Base-by-base conservation (phyloP, 805 yeast species). In the Yarrowia porcina region DNA sequence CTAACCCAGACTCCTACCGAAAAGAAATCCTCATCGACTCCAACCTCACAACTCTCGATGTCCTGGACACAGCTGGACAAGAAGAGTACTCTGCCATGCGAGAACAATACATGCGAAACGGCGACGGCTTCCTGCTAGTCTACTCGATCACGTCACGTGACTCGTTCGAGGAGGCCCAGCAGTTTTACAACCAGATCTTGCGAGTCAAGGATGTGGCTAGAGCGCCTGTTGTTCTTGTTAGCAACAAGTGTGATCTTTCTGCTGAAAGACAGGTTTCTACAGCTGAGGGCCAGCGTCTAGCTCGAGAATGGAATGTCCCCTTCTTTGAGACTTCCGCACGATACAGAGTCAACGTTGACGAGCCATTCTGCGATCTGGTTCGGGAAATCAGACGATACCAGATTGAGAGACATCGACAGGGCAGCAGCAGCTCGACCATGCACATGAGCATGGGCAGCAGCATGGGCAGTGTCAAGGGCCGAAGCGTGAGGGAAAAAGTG, bases 41-140 rank as follows among this genome's bases (percentile, higher is more conserved):
- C 64, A 89, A 87, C 72, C 88, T 85, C 36, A 86, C 89, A 1
- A 80, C 89, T 23, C 76, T 88, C 66, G 99, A 94, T 74, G 91
- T 94, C 42, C 82, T 94, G 71, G 99, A 94, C 75, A 94, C 99
- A 20, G 99, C 99, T 1, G 99, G 99, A 42, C 97, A 92, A 79
- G 98, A 93, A 75, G 97, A 92, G 76, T 92, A 92, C 74, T 84
- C 90, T 63, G 96, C 97, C 18, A 86, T 88, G 90, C 79, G 92
- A 69, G 98, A 93, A 73, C 94, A 90, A 74, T 92, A 92, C 75
- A 92, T 92, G 96, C 83, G 96, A 66, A 90, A 96, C 1, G 97
- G 97, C 45, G 97, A 92, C 75, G 98, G 97, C 15, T 92, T 92
- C 70, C 76, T 92, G 63, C 78, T 92, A 59, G 97, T 91, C 13